Percentiles rank a stretch among this genome's conserved stretches.
Conservation (phyloP, 345 rosid species). For the Moringa oleifera region DNA sequence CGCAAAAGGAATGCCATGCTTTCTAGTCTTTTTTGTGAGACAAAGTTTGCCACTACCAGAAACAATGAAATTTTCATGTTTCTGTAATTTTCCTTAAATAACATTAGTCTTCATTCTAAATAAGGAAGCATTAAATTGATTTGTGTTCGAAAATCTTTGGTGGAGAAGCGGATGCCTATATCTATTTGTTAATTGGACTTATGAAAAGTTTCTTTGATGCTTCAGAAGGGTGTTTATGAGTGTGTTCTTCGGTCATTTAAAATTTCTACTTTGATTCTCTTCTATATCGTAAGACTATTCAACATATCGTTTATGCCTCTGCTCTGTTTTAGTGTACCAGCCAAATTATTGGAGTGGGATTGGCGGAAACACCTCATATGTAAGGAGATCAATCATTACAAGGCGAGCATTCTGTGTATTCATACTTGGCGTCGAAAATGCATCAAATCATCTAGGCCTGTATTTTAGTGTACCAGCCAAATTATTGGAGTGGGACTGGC, state of each 20-base stretch:
- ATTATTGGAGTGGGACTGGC: constrained; percentile 53
- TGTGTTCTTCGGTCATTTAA: neutral
- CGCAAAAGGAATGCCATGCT: too few relatives aligned
- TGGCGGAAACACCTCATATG: constrained; percentile 55
- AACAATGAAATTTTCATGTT: neutral
- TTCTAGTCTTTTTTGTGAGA: too few relatives aligned
- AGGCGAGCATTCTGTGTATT: constrained; percentile 62
- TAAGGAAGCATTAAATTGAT: neutral
- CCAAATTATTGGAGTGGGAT: constrained; percentile 49
- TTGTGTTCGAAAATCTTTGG: neutral
- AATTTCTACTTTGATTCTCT: neutral
- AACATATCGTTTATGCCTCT: neutral
- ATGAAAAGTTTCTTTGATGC: neutral
- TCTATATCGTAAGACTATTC: neutral
- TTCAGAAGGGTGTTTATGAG: neutral
- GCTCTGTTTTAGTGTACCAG: constrained; percentile 20
- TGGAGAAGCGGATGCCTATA: neutral
- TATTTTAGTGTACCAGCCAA: constrained; percentile 33
- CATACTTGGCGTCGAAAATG: constrained; percentile 73
- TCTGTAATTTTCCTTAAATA: too few relatives aligned
- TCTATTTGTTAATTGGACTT: neutral
- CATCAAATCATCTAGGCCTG: constrained; percentile 57
- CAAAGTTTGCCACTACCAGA: too few relatives aligned
- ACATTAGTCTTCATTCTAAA: too few relatives aligned
- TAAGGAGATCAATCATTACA: constrained; percentile 48